Evolutionary conservation across 306 rosid genomes (phyloP).

Genomic region (Erythrophleum fordii): DNA sequence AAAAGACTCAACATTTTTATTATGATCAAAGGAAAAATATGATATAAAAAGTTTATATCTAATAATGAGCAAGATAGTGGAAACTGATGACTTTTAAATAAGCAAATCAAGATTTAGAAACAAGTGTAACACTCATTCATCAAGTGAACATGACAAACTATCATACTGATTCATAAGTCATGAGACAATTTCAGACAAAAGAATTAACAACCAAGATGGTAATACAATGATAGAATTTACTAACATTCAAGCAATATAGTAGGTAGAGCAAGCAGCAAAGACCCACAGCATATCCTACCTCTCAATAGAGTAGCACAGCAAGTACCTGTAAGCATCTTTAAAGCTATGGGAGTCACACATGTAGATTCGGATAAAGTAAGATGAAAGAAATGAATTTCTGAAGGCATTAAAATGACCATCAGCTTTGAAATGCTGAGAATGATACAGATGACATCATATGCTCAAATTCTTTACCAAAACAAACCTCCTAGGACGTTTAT

Average conservation of each 20-base stretch:
- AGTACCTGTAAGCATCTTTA: conserved; percentile 91
- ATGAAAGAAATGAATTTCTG: conserved; percentile 33
- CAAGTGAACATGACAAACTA: conserved; percentile 23
- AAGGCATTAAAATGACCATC: conserved; percentile 36
- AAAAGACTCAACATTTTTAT: neutral
- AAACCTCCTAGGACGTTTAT: conserved; percentile 41
- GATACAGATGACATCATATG: conserved; percentile 39
- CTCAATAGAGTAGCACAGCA: conserved; percentile 82
- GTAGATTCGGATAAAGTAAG: conserved; percentile 49
- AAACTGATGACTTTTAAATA: conserved; percentile 13
- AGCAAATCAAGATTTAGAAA: conserved; percentile 1
- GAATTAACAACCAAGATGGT: conserved; percentile 43
- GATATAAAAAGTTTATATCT: conserved; percentile 29
- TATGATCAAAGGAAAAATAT: conserved; percentile 1
- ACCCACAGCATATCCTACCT: conserved; percentile 83
- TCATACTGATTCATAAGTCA: conserved; percentile 32
- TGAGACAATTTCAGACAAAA: conserved; percentile 28
- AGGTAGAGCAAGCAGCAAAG: conserved; percentile 85
- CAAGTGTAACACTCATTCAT: conserved; percentile 30
- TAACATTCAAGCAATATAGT: conserved; percentile 70
- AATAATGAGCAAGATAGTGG: conserved; percentile 2
- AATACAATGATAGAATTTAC: conserved; percentile 66
- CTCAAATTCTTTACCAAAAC: conserved; percentile 43
- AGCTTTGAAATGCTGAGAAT: conserved; percentile 38
- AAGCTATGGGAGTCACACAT: conserved; percentile 61